Evolutionary conservation across 2,329 filamentous ascomycete species (phyloP).

Genomic region (Cordyceps javanica): DNA sequence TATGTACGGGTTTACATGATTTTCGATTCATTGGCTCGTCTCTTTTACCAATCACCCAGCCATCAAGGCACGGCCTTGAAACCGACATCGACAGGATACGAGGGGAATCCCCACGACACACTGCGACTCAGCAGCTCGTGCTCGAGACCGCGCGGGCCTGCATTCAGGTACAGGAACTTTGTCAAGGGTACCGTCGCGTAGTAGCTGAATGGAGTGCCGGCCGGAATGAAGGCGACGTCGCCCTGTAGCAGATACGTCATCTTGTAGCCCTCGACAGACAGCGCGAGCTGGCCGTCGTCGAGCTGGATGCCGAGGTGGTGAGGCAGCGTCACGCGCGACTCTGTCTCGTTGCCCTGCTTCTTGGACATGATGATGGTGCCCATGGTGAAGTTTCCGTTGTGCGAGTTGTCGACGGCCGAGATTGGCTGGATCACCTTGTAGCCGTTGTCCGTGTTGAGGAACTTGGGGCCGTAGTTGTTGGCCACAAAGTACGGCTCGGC

Average conservation of each 20-base stretch:
- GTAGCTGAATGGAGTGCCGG: constrained; percentile 18
- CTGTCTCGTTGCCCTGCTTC: constrained; percentile 14
- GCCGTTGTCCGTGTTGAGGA: constrained; percentile 17
- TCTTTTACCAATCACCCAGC: neutral
- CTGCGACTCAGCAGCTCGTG: constrained; percentile 18
- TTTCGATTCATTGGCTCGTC: neutral
- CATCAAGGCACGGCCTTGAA: neutral
- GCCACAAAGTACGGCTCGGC: constrained; percentile 18
- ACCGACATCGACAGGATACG: constrained; percentile 14
- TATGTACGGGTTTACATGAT: neutral
- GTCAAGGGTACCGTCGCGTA: constrained; percentile 20
- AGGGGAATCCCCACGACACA: constrained; percentile 18
- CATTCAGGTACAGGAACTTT: constrained; percentile 23
- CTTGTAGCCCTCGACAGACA: constrained; percentile 20
- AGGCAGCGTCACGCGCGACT: constrained; percentile 10
- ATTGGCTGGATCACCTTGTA: constrained; percentile 20
- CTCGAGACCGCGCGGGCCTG: constrained; percentile 20
- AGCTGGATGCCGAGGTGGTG: constrained; percentile 22
- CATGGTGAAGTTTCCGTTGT: constrained; percentile 18
- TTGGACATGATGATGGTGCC: constrained; percentile 18
- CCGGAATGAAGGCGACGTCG: constrained; percentile 23
- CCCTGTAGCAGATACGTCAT: constrained; percentile 19
- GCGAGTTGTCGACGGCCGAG: constrained; percentile 13
- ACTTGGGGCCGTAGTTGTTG: constrained; percentile 20
- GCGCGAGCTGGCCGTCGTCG: constrained; percentile 21